Percentiles rank a stretch among this genome's conserved stretches.
These are phyloP conservation scores for Hypoxylon perforatum DNA, from an alignment of 495 filamentous ascomycete species.

Conservation along the genomic window DNA sequence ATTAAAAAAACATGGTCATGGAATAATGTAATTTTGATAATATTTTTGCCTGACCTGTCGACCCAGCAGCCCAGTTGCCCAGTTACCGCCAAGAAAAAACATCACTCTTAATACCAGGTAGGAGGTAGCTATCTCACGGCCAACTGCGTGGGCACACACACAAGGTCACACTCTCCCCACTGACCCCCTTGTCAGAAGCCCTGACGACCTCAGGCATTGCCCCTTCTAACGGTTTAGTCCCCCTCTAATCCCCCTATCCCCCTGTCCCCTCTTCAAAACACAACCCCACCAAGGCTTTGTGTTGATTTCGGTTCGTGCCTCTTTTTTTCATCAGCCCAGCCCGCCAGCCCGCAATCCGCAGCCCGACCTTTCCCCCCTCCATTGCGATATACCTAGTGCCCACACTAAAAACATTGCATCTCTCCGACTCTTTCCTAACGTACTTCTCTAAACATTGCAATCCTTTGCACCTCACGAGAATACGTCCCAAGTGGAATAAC, in stretches of 20 bases:
- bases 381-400: conserved; percentile 50
- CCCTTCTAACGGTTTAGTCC: conserved; percentile 4
- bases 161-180: conserved; percentile 5
- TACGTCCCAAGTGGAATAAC: conserved; percentile 16
- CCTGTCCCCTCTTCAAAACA: conserved; percentile 29
- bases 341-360: conserved; percentile 8
- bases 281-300: conserved; percentile 44
- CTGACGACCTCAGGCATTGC: too few relatives aligned
- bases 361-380: conserved; percentile 48
- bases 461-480: conserved; percentile 17
- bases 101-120: conserved; percentile 1
- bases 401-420: conserved; percentile 47
- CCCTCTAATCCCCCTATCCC: background rate
- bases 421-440: conserved; percentile 38
- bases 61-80: conserved; percentile 5
- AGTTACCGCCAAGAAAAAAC: conserved; percentile 36
- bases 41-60: conserved; percentile 27
- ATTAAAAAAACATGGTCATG: conserved; percentile 4
- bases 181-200: background rate
- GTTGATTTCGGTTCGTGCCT: conserved; percentile 39
- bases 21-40: conserved; percentile 1
- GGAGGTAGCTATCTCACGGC: conserved; percentile 29
- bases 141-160: conserved; percentile 33
- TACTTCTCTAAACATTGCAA: conserved; percentile 25
- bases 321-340: conserved; percentile 42